Base-by-base conservation (phyloP, 148 eudicot genomes). In the Chenopodium quinoa region DNA sequence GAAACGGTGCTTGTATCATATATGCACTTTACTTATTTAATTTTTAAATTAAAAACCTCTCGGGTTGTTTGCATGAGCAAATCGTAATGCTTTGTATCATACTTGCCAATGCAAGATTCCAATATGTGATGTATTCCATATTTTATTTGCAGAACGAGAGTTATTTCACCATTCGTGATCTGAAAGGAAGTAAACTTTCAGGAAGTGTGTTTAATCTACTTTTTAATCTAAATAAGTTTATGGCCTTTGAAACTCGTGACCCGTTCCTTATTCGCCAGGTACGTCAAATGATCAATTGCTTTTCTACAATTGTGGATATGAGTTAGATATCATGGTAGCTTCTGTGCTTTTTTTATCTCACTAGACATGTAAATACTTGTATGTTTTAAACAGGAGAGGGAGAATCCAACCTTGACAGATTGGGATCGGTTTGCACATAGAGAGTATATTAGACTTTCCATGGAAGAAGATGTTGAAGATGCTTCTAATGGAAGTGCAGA, bases 401-500 rank as follows among this genome's bases (percentile, higher is more conserved):
- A 95, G 87, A 95, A 95, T 80, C 98, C 98, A 54, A 88, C 84
- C 63, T 84, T 95, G 91, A 95, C 98, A 9, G 98, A 95, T 62
- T 95, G 98, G 98, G 98, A 95, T 83, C 97, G 98, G 67, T 95
- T 93, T 87, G 98, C 98, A 46, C 98, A 95, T 81, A 87, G 98
- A 81, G 98, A 95, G 86, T 95, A 95, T 82, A 95, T 95, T 76
- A 91, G 97, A 88, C 94, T 95, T 71, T 95, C 98, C 14, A 95
- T 95, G 98, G 98, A 95, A 89, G 98, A 95, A 85, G 98, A 95
- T 86, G 98, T 92, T 80, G 98, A 95, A 84, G 98, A 95, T 86
- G 97, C 93, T 81, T 93, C 98, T 25, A 95, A 92, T 83, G 98
- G 98, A 80, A 95, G 98, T 89, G 98, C 94, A 46, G 97, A 95